Percentiles rank a stretch among this genome's conserved stretches.
Evolutionary conservation across 768 basidiomycete species (phyloP).

Genomic region (Kwoniella botswanensis): DNA sequence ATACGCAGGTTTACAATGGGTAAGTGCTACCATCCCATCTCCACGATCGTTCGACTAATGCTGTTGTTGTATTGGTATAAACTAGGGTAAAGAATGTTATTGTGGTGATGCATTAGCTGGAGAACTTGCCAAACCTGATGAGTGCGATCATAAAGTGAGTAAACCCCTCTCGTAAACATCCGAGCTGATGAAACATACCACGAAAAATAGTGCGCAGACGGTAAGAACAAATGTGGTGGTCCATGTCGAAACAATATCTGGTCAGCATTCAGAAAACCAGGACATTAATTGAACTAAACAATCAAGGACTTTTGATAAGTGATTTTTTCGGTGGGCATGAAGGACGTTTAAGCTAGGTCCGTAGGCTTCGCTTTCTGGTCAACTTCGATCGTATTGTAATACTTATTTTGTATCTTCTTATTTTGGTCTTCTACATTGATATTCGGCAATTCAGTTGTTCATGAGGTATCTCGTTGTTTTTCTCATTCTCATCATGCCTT

Average conservation of each 20-base stretch:
- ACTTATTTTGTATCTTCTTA: too few relatives aligned
- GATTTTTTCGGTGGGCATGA: neutral
- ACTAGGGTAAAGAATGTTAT: constrained; percentile 34
- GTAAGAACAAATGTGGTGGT: constrained; percentile 34
- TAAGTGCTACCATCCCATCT: constrained; percentile 1
- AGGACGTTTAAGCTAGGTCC: neutral
- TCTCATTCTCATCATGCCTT: neutral
- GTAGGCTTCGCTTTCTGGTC: neutral
- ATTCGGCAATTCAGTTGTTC: neutral
- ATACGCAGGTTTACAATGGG: constrained; percentile 36
- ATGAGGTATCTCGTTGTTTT: neutral
- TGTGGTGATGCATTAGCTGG: constrained; percentile 31
- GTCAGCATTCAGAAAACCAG: constrained; percentile 30
- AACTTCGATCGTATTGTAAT: too few relatives aligned
- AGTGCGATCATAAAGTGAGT: constrained; percentile 30
- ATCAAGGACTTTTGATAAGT: neutral
- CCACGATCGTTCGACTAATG: too few relatives aligned
- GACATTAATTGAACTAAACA: constrained; percentile 14
- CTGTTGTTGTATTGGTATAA: too few relatives aligned
- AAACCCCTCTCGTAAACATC: neutral
- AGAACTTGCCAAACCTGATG: constrained; percentile 15
- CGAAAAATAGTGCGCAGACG: constrained; percentile 28
- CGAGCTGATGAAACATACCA: neutral
- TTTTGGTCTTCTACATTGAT: neutral
- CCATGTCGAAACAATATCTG: constrained; percentile 41